Evolutionary conservation across 345 rosid genomes (phyloP), one percentile per base, ranked within the genome.

Genomic region (Brassica incana): DNA sequence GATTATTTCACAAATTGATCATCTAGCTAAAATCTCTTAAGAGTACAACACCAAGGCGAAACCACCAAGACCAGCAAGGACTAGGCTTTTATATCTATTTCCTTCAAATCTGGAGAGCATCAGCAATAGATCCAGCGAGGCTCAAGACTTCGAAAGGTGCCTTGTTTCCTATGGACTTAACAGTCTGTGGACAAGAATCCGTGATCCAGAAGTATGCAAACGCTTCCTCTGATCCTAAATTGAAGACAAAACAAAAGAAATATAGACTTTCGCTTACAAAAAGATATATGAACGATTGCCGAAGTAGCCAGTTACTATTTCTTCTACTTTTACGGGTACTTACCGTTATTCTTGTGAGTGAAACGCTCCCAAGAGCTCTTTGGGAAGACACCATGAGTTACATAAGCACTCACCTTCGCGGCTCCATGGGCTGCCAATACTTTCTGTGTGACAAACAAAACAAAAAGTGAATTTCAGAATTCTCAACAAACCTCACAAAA

Each of bases 331-430:
- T 0, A 48, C 60, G 6, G 1, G 60, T 54, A 43, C 6, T 79
- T 86, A 90, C 99, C 91, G 6, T 88, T 80, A 6, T 87, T 85
- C 81, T 86, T 85, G 78, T 65, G 86, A 15, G 82, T 78, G 82
- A 96, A 96, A 38, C 87, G 91, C 86, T 93, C 97, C 99, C 99
- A 96, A 0, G 99, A 96, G 60, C 77, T 79, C 63, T 91, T 89
- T 5, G 98, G 99, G 86, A 96, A 96, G 59, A 96, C 98, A 2
- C 97, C 98, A n/a, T 96, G 99, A 59, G 98, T 96, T 71, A 93
- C 98, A 78, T 92, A 93, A 4, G 99, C 94, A 67, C 99, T 96
- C 78, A 93, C 99, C 85, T 93, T 96, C 8, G 88, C 84, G 0
- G 99, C 99, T 79, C 97, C 98, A 48, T 90, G 83, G 70, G 93